Base-by-base conservation (phyloP, 179 eudicot genomes). In the Camellia oleifera region DNA sequence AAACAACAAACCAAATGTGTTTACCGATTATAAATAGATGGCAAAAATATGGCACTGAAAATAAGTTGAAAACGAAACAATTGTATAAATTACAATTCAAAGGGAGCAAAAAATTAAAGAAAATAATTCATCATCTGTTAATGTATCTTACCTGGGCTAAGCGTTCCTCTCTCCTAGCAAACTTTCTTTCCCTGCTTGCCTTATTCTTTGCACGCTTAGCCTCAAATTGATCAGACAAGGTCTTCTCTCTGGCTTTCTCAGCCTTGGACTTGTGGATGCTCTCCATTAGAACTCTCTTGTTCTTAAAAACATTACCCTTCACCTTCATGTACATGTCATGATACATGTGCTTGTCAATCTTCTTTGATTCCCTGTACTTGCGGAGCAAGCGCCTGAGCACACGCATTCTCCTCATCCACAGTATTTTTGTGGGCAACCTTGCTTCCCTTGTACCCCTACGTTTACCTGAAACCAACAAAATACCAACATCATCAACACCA, bases 251-350 rank as follows among this genome's bases (percentile, higher is more conserved):
- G 7, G 98, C 98, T 91, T 94, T 94, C 80, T 94, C 98, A 74
- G 98, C 98, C 98, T 94, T 94, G 2, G 97, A 86, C 79, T 94
- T 94, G 93, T 94, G 98, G 81, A 94, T 94, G 72, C 94, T 94
- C 83, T 94, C 98, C 98, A 94, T 94, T 76, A 94, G 76, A 18
- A 94, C 98, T 61, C 98, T 87, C 86, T 94, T 94, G 89, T 94
- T 94, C 90, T 94, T 94, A 85, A 91, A 94, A 45, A 94, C 98
- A 79, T 94, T 94, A 91, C 98, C 98, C 88, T 94, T 94, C 6
- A 94, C 98, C 91, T 87, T 94, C 98, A 94, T 92, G 94, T 94
- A 94, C 98, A 94, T 94, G 82, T 94, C 98, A 78, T 94, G 98
- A 82, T 92, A 94, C 98, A 94, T 94, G 82, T 94, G 98, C 80